Evolutionary conservation across 208 protist genomes (phyloP), one percentile per base, ranked within the genome.

Genomic region (Porcisia hertigi): DNA sequence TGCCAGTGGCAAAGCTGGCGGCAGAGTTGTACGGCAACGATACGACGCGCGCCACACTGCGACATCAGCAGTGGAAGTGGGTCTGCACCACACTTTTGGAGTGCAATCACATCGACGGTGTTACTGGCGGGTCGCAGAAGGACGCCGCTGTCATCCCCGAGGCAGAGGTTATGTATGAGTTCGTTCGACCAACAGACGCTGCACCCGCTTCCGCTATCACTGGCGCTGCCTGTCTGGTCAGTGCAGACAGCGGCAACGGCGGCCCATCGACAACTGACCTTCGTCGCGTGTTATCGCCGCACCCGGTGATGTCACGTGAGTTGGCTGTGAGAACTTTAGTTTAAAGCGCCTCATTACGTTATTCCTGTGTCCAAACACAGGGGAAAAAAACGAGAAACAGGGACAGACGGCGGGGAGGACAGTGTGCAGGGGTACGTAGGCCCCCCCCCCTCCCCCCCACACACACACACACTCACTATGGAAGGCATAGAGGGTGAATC

Each of bases 301-400:
- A 85, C 30, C 81, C 81, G 3, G 69, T 82, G 5, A 85, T 85
- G 72, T 79, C 81, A 12, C 71, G 60, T 25, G 73, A 82, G n/a
- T 66, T 78, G 20, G 81, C 81, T 0, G 16, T 53, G 4, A 41
- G 3, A 34, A 82, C 76, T 14, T 23, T 82, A 4, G 3, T 20
- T 20, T 80, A 64, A 55, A 9, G 18, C 45, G 23, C 67, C 14
- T 62, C 7, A 20, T 12, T 64, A 4, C 1, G 65, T 18, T 66
- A 34, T 23, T 66, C 34, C 30, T 49, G 39, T 4, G 20, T 5
- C 23, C 8, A 0, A 66, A 14, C 0, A 25, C 4, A 11, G 14
- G 8, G 25, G 25, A 36, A 25, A 36, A 25, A 39, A 12, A 5
- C 4, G 14, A n/a, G 23, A 11, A 5, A 0, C 18, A 18, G 60